These are phyloP conservation scores for Penicillium arizonense DNA, from an alignment of 495 filamentous ascomycete genomes.

Conservation along the genomic window DNA sequence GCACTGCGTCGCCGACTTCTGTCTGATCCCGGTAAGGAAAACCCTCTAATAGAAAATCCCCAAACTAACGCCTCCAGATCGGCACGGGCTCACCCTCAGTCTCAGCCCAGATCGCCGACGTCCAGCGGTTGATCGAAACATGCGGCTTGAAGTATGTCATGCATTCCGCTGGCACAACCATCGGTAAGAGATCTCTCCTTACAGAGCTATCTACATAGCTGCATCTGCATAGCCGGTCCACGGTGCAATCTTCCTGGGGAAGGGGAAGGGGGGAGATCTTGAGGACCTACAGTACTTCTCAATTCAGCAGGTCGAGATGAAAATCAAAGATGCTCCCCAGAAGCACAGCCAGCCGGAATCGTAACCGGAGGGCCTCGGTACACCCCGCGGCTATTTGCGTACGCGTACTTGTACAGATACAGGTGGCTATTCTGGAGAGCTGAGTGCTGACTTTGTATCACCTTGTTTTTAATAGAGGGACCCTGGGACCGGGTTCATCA, in stretches of 20 bases:
- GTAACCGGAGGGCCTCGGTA: no score
- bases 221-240: no score
- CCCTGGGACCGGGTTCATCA: conserved; percentile 87
- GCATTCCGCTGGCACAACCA: conserved; percentile 90
- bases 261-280: no score
- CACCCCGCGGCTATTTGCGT: no score
- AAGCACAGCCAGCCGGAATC: no score
- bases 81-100: conserved; percentile 82
- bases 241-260: no score
- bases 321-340: no score
- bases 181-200: conserved; percentile 58
- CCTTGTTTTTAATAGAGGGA: conserved; percentile 60
- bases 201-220: no score
- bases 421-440: background rate
- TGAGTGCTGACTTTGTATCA: background rate
- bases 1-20: conserved; percentile 76
- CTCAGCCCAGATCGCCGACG: conserved; percentile 80
- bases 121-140: conserved; percentile 79
- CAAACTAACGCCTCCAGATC: conserved; percentile 48
- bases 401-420: no score
- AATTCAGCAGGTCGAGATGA: no score
- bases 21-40: conserved; percentile 68
- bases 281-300: no score
- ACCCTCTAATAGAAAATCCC: background rate
- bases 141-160: conserved; percentile 80